These are phyloP conservation scores for Aspergillus pseudoterreus DNA, from an alignment of 2,329 filamentous ascomycete genomes.

Conservation along the genomic window DNA sequence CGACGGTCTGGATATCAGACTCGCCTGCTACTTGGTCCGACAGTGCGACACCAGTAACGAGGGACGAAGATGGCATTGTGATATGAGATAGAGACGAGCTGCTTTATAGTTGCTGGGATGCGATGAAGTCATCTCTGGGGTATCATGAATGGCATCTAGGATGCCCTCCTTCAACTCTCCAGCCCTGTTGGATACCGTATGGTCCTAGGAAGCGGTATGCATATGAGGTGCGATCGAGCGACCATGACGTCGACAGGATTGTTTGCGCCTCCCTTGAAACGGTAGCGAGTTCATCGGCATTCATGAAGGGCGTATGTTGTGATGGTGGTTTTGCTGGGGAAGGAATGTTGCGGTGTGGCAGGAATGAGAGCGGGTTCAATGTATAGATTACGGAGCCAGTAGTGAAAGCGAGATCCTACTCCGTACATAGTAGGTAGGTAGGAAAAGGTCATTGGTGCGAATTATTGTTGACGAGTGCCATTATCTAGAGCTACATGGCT, in stretches of 20 bases:
- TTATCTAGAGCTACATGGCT: too few relatives aligned
- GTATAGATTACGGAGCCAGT: too few relatives aligned
- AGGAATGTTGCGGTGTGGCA: not conserved
- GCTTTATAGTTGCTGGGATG: not conserved
- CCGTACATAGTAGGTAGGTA: too few relatives aligned
- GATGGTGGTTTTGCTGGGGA: not conserved
- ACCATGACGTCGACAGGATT: constrained; percentile 13
- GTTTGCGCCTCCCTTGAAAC: not conserved
- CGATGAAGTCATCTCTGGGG: not conserved
- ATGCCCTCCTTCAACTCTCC: constrained; percentile 1
- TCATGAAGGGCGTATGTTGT: not conserved
- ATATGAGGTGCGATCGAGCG: not conserved
- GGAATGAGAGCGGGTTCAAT: not conserved
- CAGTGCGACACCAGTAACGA: not conserved
- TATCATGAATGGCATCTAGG: constrained; percentile 1
- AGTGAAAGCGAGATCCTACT: too few relatives aligned
- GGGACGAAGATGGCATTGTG: not conserved
- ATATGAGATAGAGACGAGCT: not conserved
- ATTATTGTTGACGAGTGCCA: too few relatives aligned
- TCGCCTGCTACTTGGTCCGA: not conserved
- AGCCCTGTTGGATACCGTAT: constrained; percentile 8
- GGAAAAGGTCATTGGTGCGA: too few relatives aligned
- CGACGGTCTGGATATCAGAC: too few relatives aligned
- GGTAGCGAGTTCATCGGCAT: not conserved
- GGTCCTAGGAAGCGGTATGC: constrained; percentile 6